Evolutionary conservation across 805 yeast species (phyloP), one percentile per base, ranked within the genome.

Genomic region (Yamadazyma phyllophila): DNA sequence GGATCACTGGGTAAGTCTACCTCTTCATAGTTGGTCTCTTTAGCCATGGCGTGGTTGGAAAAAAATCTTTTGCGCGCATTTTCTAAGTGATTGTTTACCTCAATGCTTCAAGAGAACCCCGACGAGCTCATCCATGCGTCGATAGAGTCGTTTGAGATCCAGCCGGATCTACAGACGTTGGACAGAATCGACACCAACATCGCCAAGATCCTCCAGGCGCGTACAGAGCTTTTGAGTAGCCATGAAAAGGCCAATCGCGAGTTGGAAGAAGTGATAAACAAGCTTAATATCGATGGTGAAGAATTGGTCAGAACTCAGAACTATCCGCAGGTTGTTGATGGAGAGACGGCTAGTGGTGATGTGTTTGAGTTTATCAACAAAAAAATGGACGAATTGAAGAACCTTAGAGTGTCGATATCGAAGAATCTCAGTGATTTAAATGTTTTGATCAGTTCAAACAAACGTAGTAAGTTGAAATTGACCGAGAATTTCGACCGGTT

Each of bases 401-500:
- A 44, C 24, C n/a, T 44, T 20, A 17, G 38, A 17, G 73, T 81
- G 36, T 60, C 73, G 7, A 57, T 80, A 7, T 83, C 83, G 3
- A 78, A 76, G 51, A 73, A 66, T 20, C 63, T 82, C 47, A 77
- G 78, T 30, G 80, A 76, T 41, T 59, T 81, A 38, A 78, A 71
- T 31, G 61, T 69, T 27, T 62, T 70, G 32, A 73, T 77, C 27
- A 67, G 63, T 47, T 58, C 64, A 10, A 48, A 65, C 44, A 62
- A 58, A 34, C 53, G 66, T 56, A 54, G 54, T 29, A 60, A 62
- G 40, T 68, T 67, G 58, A 73, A 68, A 41, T 61, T 71, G 48
- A 64, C 58, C 38, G 52, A 69, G 12, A 64, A 67, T 16, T 60
- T 71, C 39, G 66, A 73, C 13, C 65, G 64, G 27, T 61, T 78